Evolutionary conservation across 352 stramenopile genomes (phyloP), one percentile per base, ranked within the genome.

Genomic region (Pythium oligandrum): DNA sequence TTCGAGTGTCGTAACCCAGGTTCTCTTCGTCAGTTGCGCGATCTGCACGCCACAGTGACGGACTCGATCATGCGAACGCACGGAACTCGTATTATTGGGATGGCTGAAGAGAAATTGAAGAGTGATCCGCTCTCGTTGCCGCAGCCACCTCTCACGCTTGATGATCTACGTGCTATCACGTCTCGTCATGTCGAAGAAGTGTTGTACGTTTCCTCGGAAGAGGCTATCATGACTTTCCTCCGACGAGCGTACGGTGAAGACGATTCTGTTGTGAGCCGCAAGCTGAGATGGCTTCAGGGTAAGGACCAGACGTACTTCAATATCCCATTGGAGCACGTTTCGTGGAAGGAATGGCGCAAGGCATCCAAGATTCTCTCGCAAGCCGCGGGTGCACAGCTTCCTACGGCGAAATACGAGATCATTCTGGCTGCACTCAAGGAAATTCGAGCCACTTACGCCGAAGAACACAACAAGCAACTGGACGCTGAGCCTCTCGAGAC

Each of bases 271-370:
- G 75, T 95, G 49, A 93, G 91, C 58, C 79, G 83, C 7, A 93
- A 93, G 51, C 69, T 95, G 6, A 70, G 82, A n/a, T 95, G 83
- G 83, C 66, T 95, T 7, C 85, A 93, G 63, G 83, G 85, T n/a
- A 95, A 95, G 68, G 83, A 95, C 53, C 85, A 95, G 37, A 88
- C 81, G 52, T 93, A 93, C 53, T 95, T 90, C 57, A 91, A 93
- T 48, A 95, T 95, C 35, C 83, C 85, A 2, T 34, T 87, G 52
- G 67, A 90, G 32, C 83, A 93, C 34, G 66, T 90, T 6, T 95
- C 85, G 44, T 88, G 73, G 72, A 93, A 90, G 31, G 82, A 93
- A 51, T 95, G 85, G 85, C 71, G 85, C 1, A 78, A 79, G 38
- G 73, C 85, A 5, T 93, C 78, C 1, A 69, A 78, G 40, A 73